Evolutionary conservation across 2,329 filamentous ascomycete genomes (phyloP).

Genomic region (Fusarium cicatricum): DNA sequence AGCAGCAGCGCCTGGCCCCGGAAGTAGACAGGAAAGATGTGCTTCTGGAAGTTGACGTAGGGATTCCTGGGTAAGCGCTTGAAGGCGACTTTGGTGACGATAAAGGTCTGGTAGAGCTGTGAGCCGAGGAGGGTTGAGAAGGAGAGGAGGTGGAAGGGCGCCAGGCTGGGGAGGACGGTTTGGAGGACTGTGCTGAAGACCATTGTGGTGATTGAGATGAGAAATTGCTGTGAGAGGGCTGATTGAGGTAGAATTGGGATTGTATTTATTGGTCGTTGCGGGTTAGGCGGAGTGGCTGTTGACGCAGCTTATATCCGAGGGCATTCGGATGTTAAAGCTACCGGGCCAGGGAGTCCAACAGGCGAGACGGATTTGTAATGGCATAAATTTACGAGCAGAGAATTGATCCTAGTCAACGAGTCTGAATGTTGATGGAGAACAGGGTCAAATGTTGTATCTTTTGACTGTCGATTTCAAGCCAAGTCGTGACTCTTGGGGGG

Average conservation of each 20-base stretch:
- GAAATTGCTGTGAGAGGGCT: not conserved
- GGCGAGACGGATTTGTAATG: not conserved
- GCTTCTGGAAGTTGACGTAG: conserved; percentile 51
- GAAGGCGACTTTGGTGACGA: conserved; percentile 49
- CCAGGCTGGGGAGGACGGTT: conserved; percentile 36
- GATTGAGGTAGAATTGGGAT: not conserved
- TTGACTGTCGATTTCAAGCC: no score
- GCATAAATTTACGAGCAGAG: rapidly evolving
- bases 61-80: conserved; percentile 45
- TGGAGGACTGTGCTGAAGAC: conserved; percentile 13
- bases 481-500: no score
- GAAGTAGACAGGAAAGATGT: conserved; percentile 54
- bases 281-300: not conserved
- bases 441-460: no score
- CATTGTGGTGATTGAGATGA: conserved; percentile 18
- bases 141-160: conserved; percentile 49
- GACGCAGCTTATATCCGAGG: conserved; percentile 34
- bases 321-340: conserved; percentile 32
- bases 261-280: conserved; percentile 11
- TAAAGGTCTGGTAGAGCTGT: conserved; percentile 51
- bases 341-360: not conserved
- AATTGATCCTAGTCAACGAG: no score
- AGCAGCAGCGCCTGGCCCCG: conserved; percentile 47
- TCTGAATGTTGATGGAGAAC: no score
- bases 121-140: conserved; percentile 52